Conservation (phyloP, 2,329 filamentous ascomycete species). For the Epichloe sibirici region DNA sequence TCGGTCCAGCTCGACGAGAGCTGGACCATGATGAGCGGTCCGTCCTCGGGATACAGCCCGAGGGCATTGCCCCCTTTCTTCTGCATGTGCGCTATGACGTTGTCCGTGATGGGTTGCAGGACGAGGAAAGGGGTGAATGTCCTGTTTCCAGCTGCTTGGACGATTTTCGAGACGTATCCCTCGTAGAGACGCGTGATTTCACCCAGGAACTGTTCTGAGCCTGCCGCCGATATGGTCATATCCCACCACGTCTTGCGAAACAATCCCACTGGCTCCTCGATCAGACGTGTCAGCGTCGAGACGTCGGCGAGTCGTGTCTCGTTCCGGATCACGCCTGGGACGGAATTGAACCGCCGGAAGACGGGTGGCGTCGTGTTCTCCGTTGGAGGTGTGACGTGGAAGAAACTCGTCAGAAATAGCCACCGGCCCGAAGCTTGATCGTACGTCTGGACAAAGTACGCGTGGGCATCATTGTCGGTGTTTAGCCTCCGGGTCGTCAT, state of each 20-base stretch:
- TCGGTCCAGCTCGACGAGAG: background rate
- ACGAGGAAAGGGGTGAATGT: slow-evolving; percentile 15
- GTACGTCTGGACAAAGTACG: slow-evolving; percentile 14
- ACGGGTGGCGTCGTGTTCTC: slow-evolving; percentile 7
- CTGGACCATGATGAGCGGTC: slow-evolving; percentile 9
- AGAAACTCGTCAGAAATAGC: slow-evolving; percentile 11
- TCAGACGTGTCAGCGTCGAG: slow-evolving; percentile 11
- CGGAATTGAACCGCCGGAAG: slow-evolving; percentile 11
- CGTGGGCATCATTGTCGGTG: slow-evolving; percentile 9
- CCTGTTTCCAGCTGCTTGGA: background rate
- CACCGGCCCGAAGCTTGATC: slow-evolving; percentile 7
- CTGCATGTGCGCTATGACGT: slow-evolving; percentile 21
- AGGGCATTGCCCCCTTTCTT: slow-evolving; percentile 22
- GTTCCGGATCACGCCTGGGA: slow-evolving; percentile 9
- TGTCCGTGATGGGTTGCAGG: slow-evolving; percentile 29
- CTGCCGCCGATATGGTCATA: background rate
- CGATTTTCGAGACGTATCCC: background rate
- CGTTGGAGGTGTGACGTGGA: slow-evolving; percentile 9
- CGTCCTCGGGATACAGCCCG: slow-evolving; percentile 15
- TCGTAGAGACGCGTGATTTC: background rate
- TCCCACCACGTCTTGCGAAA: slow-evolving; percentile 10
- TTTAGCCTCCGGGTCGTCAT: background rate
- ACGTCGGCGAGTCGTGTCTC: slow-evolving; percentile 11
- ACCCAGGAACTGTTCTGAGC: background rate
- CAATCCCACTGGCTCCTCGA: slow-evolving; percentile 12